Base-by-base conservation (phyloP, 352 stramenopile species). In the Phytophthora fragariaefolia region DNA sequence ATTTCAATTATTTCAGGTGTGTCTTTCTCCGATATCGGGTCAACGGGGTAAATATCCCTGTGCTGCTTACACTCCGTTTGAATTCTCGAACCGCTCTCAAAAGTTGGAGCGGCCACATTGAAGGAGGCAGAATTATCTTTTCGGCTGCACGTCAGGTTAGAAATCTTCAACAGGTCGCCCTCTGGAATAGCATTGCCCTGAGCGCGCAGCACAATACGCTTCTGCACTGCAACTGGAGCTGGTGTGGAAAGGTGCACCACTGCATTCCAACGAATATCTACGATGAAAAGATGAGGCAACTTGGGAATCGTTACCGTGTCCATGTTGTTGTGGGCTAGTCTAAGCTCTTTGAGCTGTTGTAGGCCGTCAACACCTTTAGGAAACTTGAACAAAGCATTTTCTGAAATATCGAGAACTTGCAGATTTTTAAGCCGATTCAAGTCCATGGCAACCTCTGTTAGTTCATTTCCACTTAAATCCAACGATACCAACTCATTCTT, bases 271-370 rank as follows among this genome's bases (percentile, higher is more conserved):
- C 63, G 32, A 43, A 90, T 57, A 62, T 91, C 73, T 8, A 93
- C 23, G 3, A 69, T 42, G 1, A 60, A 55, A 7, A 93, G 61
- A 24, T 69, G 52, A 46, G 52, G 9, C n/a, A 87, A 26, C n/a
- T 54, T 10, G 3, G 32, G 51, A 17, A 73, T 58, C 20, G 73
- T 58, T 5, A 83, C 46, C 17, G 36, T 38, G 2, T 58, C 54
- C 22, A 93, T 53, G 34, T 93, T 87, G 65, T 93, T 93, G 65
- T 93, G 83, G 2, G 81, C 69, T 9, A 86, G 47, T 10, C 68
- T 65, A 13, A 91, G 47, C 7, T 75, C 58, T 24, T 80, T 53
- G 7, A 93, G 66, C 13, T 71, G 46, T 3, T 40, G 20, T 15
- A 93, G 38, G 18, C 49, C 61, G 0, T 55, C 54, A 17, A 91